phyloP scores from a whole-genome alignment of 495 filamentous ascomycete genomes.

The Penicillium riverlandense region DNA sequence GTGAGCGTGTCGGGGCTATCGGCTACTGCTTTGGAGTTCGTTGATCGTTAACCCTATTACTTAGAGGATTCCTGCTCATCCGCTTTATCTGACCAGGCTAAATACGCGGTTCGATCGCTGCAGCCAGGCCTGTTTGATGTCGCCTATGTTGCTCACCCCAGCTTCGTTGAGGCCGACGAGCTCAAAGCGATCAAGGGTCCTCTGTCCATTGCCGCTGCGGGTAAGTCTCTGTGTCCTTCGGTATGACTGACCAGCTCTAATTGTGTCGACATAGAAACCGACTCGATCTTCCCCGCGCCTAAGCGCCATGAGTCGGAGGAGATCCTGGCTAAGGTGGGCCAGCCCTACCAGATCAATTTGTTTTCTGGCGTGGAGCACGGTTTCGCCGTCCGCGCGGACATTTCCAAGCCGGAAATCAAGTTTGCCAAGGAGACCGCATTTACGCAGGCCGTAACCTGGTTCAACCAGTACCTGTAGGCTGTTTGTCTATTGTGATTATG shows the following conservation, averaged over 20 bases:
- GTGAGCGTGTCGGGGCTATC: constrained; percentile 57
- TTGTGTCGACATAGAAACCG: constrained; percentile 46
- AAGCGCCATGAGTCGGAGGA: constrained; percentile 51
- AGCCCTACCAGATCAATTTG: constrained; percentile 69
- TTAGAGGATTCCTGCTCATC: neutral
- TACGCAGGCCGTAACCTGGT: constrained; percentile 67
- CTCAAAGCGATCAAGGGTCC: constrained; percentile 57
- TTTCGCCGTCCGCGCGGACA: constrained; percentile 60
- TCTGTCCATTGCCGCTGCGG: constrained; percentile 62
- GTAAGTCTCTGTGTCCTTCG: constrained; percentile 22
- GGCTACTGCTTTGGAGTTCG: constrained; percentile 72
- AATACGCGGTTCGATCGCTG: constrained; percentile 42
- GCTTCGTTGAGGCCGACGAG: constrained; percentile 64
- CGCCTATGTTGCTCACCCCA: constrained; percentile 66
- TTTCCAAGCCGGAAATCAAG: constrained; percentile 42
- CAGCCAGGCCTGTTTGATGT: constrained; percentile 38
- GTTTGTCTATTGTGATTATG: neutral
- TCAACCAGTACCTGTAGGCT: constrained; percentile 40
- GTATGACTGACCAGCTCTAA: neutral
- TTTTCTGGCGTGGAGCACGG: constrained; percentile 67
- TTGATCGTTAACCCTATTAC: neutral
- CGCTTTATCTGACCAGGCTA: constrained; percentile 17
- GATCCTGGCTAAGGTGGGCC: constrained; percentile 45
- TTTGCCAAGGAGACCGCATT: constrained; percentile 75
- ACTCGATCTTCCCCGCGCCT: constrained; percentile 59